These are phyloP conservation scores for Scenedesmus sp. DNA, from an alignment of 163 green algal species.

Conservation along the genomic window DNA sequence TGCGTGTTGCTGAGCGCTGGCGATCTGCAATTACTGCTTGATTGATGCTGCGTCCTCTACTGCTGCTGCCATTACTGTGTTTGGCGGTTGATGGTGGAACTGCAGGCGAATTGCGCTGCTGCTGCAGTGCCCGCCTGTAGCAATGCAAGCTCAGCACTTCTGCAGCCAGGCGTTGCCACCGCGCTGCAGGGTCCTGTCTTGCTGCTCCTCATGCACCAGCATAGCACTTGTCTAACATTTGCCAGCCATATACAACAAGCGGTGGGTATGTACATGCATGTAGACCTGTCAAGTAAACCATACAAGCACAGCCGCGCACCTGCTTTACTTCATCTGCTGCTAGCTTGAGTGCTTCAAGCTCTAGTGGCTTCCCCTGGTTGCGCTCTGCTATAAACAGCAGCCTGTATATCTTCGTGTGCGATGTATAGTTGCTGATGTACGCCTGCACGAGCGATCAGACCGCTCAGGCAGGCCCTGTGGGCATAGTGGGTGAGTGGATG, in stretches of 20 bases:
- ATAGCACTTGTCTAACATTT: no score
- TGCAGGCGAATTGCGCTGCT: not conserved
- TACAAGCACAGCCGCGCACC: conserved; percentile 49
- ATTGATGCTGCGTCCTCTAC: not conserved
- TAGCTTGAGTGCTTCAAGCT: conserved; percentile 87
- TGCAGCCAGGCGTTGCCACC: no score
- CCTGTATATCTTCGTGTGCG: conserved; percentile 82
- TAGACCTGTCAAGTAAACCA: not conserved
- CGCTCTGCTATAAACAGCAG: conserved; percentile 89
- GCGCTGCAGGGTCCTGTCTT: not conserved
- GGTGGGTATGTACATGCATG: not conserved
- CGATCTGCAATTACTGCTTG: not conserved
- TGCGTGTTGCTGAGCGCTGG: no score
- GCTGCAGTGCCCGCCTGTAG: not conserved
- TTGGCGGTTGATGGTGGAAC: not conserved
- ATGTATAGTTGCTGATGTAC: conserved; percentile 85
- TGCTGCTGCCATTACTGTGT: not conserved
- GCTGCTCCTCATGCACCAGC: no score
- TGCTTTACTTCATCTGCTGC: conserved; percentile 85
- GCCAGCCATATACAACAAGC: not conserved
- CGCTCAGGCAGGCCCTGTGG: not conserved
- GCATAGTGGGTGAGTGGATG: not conserved
- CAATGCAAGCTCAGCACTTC: not conserved
- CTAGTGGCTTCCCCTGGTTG: conserved; percentile 64
- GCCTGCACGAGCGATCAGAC: conserved; percentile 61